Base-by-base conservation (phyloP, 2,329 filamentous ascomycete genomes). In the Tolypocladium ophioglossoides region DNA sequence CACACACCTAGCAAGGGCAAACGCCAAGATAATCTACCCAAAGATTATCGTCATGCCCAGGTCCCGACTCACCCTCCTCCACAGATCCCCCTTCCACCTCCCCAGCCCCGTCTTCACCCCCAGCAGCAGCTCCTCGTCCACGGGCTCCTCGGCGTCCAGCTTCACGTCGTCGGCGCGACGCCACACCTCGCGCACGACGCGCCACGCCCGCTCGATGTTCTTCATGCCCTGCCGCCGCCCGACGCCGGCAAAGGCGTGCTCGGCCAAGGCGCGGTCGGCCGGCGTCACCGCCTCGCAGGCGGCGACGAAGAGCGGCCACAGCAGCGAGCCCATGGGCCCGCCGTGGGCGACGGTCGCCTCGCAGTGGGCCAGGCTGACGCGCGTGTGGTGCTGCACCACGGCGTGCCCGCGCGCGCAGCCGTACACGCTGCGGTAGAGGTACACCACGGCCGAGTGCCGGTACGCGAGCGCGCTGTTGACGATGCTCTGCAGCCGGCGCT, bases 281-380 rank as follows among this genome's bases (percentile, higher is more conserved):
- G 65, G 60, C 18, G 64, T 71, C 10, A 72, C 68, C 0, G 82
- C 82, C 64, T 86, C 83, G 62, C 82, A 84, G 1, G 80, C 76
- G 2, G 81, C 78, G 11, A 83, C 80, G 60, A 86, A 86, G 2
- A 85, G 69, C 1, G 83, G 83, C 80, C 82, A 85, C 2, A 86
- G 72, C 38, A 86, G 69, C 2, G 83, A 83, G 2, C 79, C 76
- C 78, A 85, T 84, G 0, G 83, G 83, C 0, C 83, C 82, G 47
- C 70, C 70, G 55, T 78, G 77, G 24, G 68, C 70, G 32, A 82
- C 80, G 0, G 80, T 82, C 34, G 74, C 74, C 7, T 76, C 71
- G 61, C 81, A 84, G 57, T 83, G 78, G 16, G 66, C 64, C 6
- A 84, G 70, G 6, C 78, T 74, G 2, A 72, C 62, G 56, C 74